A percentile compares a stretch with the other conserved stretches of the same genome.
Evolutionary conservation across 164 flowering plant genomes (phyloP).

Genomic region (Paratinospora sagittata): DNA sequence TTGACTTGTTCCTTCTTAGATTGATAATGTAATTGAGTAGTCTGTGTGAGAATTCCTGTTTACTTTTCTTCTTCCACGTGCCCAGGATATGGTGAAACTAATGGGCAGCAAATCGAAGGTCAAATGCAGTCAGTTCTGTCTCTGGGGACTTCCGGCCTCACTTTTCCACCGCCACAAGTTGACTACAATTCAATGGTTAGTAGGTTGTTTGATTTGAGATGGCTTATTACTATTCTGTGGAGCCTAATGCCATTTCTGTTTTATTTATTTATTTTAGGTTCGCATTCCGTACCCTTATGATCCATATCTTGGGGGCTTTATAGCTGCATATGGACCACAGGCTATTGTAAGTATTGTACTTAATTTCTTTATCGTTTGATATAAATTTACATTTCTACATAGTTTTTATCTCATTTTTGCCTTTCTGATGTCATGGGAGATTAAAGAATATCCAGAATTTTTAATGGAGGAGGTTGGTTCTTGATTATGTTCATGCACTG

Average conservation of each 20-base stretch:
- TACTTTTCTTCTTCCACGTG: background rate
- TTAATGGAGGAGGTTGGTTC: background rate
- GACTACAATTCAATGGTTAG: conserved; percentile 47
- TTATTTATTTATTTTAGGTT: conserved; percentile 32
- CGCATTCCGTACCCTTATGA: conserved; percentile 44
- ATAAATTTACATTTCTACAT: background rate
- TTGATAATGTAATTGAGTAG: background rate
- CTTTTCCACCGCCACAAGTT: conserved; percentile 29
- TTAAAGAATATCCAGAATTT: background rate
- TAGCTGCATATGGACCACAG: conserved; percentile 50
- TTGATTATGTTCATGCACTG: background rate
- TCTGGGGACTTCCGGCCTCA: conserved; percentile 31
- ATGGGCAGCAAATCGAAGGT: conserved; percentile 26
- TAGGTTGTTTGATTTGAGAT: background rate
- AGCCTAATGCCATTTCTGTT: conserved; percentile 6
- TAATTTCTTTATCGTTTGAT: background rate
- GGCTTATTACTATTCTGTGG: conserved; percentile 1
- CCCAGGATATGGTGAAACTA: conserved; percentile 29
- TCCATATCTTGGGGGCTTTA: conserved; percentile 41
- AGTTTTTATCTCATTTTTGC: no score
- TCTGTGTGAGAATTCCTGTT: background rate
- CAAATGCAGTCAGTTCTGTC: conserved; percentile 37
- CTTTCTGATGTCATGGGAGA: background rate
- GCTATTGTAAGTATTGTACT: conserved; percentile 39
- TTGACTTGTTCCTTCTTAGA: background rate